phyloP scores from a whole-genome alignment of 352 stramenopile species.

The Thalassiosira delicatula region DNA sequence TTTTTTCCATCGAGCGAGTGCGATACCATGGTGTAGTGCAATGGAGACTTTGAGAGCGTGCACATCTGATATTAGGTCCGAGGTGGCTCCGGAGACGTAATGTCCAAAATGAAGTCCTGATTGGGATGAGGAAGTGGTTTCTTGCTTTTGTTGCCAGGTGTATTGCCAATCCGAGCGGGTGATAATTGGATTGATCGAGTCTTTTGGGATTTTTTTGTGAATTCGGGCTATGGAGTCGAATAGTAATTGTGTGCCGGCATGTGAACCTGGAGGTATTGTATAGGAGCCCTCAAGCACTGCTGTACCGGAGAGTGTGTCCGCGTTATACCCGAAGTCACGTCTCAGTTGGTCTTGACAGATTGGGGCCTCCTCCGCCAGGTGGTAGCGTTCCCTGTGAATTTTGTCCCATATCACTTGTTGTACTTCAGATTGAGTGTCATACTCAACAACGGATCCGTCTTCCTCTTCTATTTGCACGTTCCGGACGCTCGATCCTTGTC shows the following conservation, averaged over 20 bases:
- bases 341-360: background rate
- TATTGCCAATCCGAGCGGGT: background rate
- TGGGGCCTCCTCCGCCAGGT: conserved; percentile 12
- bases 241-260: too few species aligned
- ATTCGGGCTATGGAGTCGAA: too few species aligned
- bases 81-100: background rate
- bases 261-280: too few species aligned
- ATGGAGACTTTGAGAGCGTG: background rate
- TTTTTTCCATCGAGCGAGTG: background rate
- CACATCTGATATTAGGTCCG: background rate
- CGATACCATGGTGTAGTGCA: background rate
- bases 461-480: conserved; percentile 17
- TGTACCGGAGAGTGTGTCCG: background rate
- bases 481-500: background rate
- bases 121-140: background rate
- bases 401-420: conserved; percentile 21
- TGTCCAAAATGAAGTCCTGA: conserved; percentile 14
- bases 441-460: background rate
- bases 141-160: background rate
- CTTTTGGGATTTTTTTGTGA: too few species aligned
- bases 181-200: background rate
- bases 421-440: background rate
- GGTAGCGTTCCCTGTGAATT: conserved; percentile 9
- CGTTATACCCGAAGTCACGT: background rate
- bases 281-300: conserved; percentile 7